Base-by-base conservation (phyloP, 2,329 filamentous ascomycete genomes). In the Diaporthe longicolla region DNA sequence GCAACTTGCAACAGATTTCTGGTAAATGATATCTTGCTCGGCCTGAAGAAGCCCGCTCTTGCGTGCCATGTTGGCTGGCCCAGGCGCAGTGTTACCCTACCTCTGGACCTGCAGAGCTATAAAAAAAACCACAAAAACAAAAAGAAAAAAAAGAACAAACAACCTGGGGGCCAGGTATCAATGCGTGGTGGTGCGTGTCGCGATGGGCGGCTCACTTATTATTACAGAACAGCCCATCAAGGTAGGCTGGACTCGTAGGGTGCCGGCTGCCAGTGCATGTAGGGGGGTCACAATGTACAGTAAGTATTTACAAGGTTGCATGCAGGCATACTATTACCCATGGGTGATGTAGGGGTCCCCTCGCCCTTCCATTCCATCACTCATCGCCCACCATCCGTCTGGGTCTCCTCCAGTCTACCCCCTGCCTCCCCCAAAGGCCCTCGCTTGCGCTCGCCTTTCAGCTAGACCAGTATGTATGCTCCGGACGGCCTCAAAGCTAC, bases 251-350 rank as follows among this genome's bases (percentile, higher is more conserved):
- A 52, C 21, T 37, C 45, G 26, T 40, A n/a, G 45, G 32, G 10
- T 35, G 61, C 61, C n/a, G 29, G 29, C 45, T 52, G 29, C 45
- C 61, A 66, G n/a, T 66, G 29, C 45, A 52, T 52, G 21, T 52
- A 48, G 37, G 40, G 59, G 40, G 59, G 59, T 65, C 59, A 48
- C 59, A 65, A 65, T 35, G 43, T 48, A 50, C 45, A 50, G 2
- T 48, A 50, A 40, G 37, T 43, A 43, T 26, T 24, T 24, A 15
- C 26, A 35, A 52, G 32, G 45, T 52, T 50, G 45, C 63, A 66
- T 52, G 45, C 45, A 52, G 45, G 63, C n/a, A 32, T 52, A 43
- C 37, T 40, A 40, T 43, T 45, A 66, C 37, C 45, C 21, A n/a
- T 5, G n/a, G 10, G 3, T 43, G 29, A 26, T 45, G 61, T 35